Conservation (phyloP, 2,329 filamentous ascomycete genomes). For the Fusarium coffeatum region DNA sequence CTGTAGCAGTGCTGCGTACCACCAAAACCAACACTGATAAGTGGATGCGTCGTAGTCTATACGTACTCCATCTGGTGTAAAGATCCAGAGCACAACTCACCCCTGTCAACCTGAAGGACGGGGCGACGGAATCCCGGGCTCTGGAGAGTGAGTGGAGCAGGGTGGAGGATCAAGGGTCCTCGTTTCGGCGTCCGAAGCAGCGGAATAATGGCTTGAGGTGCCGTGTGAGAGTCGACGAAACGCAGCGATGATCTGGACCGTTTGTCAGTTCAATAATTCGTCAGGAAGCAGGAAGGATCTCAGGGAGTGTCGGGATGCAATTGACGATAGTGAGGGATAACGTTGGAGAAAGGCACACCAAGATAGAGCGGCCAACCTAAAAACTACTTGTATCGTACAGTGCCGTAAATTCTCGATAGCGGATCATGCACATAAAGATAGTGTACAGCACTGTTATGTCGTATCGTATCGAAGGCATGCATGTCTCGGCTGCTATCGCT, state of each 20-base stretch:
- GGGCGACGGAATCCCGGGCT: constrained; percentile 12
- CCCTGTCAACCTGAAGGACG: constrained; percentile 36
- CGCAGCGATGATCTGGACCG: background rate
- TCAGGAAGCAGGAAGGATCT: background rate
- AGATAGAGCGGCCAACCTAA: background rate
- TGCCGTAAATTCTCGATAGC: background rate
- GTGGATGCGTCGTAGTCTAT: background rate
- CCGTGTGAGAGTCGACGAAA: background rate
- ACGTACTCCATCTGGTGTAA: background rate
- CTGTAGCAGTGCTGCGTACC: background rate
- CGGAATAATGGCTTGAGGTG: constrained; percentile 1
- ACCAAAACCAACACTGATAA: background rate
- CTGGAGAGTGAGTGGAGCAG: constrained; percentile 2
- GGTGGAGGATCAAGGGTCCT: constrained; percentile 22
- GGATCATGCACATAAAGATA: background rate
- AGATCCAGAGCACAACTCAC: constrained; percentile 2
- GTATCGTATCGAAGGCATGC: background rate
- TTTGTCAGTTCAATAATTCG: constrained; percentile 1
- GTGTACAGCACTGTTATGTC: background rate
- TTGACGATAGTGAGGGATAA: constrained; percentile 6
- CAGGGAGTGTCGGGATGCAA: background rate
- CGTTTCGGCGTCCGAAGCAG: background rate
- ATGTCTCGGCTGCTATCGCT: constrained; percentile 18
- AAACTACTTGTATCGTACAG: background rate
- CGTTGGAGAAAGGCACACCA: background rate